Conservation (phyloP, 106 monocot genomes). For the Dendrobium nobile region DNA sequence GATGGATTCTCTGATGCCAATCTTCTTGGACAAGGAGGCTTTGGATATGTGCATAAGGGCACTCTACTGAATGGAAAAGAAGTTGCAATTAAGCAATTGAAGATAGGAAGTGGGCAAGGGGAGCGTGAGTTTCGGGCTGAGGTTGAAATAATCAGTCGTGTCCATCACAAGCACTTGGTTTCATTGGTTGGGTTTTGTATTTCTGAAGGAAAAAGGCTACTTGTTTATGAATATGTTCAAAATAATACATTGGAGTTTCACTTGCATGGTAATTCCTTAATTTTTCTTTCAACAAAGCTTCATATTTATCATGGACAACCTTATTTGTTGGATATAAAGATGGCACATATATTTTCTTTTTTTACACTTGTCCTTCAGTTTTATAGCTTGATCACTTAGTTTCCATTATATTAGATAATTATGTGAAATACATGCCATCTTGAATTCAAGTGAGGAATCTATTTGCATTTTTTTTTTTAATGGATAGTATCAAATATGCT, state of each 20-base stretch:
- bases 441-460: no score
- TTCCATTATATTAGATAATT: no score
- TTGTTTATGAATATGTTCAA: slow-evolving; percentile 51
- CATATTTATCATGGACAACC: background rate
- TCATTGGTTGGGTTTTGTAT: slow-evolving; percentile 57
- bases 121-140: slow-evolving; percentile 54
- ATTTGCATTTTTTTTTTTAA: no score
- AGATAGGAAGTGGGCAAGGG: slow-evolving; percentile 37
- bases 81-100: slow-evolving; percentile 50
- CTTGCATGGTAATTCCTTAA: slow-evolving; percentile 35
- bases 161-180: slow-evolving; percentile 52
- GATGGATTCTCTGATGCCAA: slow-evolving; percentile 53
- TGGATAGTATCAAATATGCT: no score
- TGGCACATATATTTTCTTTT: background rate
- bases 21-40: slow-evolving; percentile 57
- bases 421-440: background rate
- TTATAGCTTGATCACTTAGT: no score
- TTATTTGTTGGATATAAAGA: background rate
- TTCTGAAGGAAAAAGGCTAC: slow-evolving; percentile 29
- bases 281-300: background rate
- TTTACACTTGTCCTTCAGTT: background rate
- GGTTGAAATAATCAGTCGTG: slow-evolving; percentile 48
- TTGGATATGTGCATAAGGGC: slow-evolving; percentile 50
- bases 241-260: slow-evolving; percentile 54
- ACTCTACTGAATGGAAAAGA: slow-evolving; percentile 33